phyloP scores from a whole-genome alignment of 1,284 basidiomycete genomes.

The Inonotus obliquus region DNA sequence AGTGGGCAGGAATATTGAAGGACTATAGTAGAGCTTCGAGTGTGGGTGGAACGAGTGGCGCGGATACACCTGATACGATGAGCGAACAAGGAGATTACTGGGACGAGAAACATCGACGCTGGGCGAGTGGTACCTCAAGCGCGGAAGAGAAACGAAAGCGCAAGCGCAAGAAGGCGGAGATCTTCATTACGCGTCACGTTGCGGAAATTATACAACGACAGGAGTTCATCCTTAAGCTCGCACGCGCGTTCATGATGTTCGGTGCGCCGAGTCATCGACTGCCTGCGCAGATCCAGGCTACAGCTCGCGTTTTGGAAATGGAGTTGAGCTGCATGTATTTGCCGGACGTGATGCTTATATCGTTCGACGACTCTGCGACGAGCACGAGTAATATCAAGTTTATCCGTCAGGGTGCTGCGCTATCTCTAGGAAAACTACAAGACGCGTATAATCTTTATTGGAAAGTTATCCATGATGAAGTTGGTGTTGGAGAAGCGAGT shows the following conservation, averaged over 20 bases:
- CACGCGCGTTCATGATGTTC: slow-evolving; percentile 93
- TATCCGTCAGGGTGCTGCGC: slow-evolving; percentile 69
- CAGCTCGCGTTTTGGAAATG: slow-evolving; percentile 82
- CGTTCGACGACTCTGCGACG: slow-evolving; percentile 54
- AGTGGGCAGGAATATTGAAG: slow-evolving; percentile 32
- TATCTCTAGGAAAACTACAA: slow-evolving; percentile 76
- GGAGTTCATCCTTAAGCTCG: slow-evolving; percentile 87
- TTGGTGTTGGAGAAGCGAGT: slow-evolving; percentile 79
- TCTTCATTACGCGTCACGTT: slow-evolving; percentile 82
- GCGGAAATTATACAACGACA: slow-evolving; percentile 84
- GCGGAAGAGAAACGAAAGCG: slow-evolving; percentile 45
- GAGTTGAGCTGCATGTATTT: slow-evolving; percentile 83
- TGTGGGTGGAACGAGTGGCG: not conserved
- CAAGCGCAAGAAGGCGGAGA: slow-evolving; percentile 73
- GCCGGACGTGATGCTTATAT: slow-evolving; percentile 78
- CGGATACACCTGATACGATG: slow-evolving; percentile 26
- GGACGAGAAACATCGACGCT: slow-evolving; percentile 17
- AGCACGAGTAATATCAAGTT: slow-evolving; percentile 86
- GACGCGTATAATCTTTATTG: slow-evolving; percentile 79
- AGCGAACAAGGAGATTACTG: slow-evolving; percentile 28
- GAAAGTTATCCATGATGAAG: slow-evolving; percentile 85
- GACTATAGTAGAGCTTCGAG: slow-evolving; percentile 27
- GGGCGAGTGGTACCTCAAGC: slow-evolving; percentile 16
- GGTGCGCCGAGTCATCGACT: slow-evolving; percentile 88
- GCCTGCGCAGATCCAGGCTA: slow-evolving; percentile 83